Evolutionary conservation across 2,329 filamentous ascomycete species (phyloP), one percentile per base, ranked within the genome.

Genomic region (Microcera coccophila): DNA sequence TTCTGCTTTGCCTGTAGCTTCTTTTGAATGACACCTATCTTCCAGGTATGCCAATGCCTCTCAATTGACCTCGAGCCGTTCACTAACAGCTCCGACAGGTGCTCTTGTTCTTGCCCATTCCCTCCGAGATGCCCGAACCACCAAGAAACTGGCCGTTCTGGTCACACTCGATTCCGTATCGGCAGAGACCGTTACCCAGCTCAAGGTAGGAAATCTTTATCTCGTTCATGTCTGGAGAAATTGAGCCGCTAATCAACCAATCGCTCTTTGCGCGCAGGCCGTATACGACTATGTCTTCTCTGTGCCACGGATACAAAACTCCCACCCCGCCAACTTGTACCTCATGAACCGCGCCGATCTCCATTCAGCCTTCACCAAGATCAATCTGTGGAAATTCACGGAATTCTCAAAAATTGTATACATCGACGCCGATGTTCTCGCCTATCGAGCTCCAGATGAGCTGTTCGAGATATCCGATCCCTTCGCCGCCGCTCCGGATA

Each of bases 361-460:
- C 38, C 83, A 91, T 60, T 91, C 90, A 20, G 87, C 90, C 50
- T 97, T 97, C 62, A 97, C 93, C 54, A 98, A 98, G 72, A 90
- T 98, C 67, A 83, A 88, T 53, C 75, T 98, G 15, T 98, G 93
- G 93, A 87, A 84, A 52, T 86, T 90, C 67, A 84, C 81, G 3
- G 89, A 95, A 61, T 98, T 91, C 66, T 81, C 84, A 52, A 91
- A 85, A 69, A 88, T 98, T 43, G 87, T 98, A 44, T 98, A 97
- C 66, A 76, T 98, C 50, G 93, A 98, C 63, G 87, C 90, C 48
- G 93, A 98, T 60, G 81, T 95, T 31, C 85, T 98, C n/a, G 87
- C 88, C 21, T 79, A 95, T 49, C 78, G 90, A 54, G 89, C 90
- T 24, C 87, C 91, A 3, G 91, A 98, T 59, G 93, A 98, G 75